Evolutionary conservation across 1,284 basidiomycete species (phyloP), one percentile per base, ranked within the genome.

Genomic region (Trametes polyzona): DNA sequence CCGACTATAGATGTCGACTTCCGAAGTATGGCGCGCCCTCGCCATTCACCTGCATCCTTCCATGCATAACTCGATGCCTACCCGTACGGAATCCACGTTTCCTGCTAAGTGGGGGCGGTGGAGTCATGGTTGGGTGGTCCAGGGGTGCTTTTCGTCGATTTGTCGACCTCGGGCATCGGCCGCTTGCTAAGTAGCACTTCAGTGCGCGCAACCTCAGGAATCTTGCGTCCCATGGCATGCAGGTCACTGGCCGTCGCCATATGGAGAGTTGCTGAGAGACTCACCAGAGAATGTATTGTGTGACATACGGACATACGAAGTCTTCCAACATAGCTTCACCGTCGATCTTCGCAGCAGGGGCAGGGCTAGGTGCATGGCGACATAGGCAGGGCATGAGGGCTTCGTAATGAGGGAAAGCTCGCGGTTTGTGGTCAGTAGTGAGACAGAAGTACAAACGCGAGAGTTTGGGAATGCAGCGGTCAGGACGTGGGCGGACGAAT

Each of bases 291-390:
- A 78, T 43, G 75, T 47, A 90, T 74, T 24, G 87, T 87, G 60
- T 72, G 77, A 67, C 90, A 87, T 6, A 86, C 87, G 66, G 82
- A 88, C 42, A 88, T n/a, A n/a, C n/a, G n/a, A n/a, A n/a, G n/a
- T n/a, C 83, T 62, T 87, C 82, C 52, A 90, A 77, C 62, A 84
- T 73, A 41, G 83, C 70, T 44, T 86, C 81, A 57, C 78, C 80
- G 40, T 71, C 69, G 50, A 83, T 69, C 51, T 72, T 71, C 40
- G 81, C 81, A 41, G 77, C 64, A 42, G 73, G 68, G 43, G 76
- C 74, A 75, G 62, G 19, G 16, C 39, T 26, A 50, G 35, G 47
- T 71, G 69, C 67, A 69, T 68, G 58, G 51, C 19, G 43, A 55
- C 6, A n/a, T n/a, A n/a, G n/a, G n/a, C n/a, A n/a, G n/a, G n/a